Percentiles rank a stretch among this genome's conserved stretches.
Evolutionary conservation across 2,329 filamentous ascomycete species (phyloP).

Genomic region (Pyrenochaeta sp.): DNA sequence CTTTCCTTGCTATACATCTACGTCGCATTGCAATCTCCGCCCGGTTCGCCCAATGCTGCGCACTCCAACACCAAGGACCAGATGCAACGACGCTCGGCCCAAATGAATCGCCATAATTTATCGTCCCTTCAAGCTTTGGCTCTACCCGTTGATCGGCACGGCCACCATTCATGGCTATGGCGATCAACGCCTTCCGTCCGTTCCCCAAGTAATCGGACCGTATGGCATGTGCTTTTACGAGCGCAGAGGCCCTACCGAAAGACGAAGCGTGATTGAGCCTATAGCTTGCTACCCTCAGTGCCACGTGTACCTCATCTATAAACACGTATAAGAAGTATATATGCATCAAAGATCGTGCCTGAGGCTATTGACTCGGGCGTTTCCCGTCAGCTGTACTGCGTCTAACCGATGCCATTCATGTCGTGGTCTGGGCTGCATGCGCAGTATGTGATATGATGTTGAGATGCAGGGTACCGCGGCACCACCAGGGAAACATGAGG

Average conservation of each 20-base stretch:
- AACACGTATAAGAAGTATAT: neutral
- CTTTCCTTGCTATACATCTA: neutral
- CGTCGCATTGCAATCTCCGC: neutral
- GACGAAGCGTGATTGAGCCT: neutral
- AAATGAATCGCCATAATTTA: neutral
- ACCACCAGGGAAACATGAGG: neutral
- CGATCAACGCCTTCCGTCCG: slow-evolving; percentile 6
- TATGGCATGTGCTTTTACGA: neutral
- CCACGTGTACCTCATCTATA: neutral
- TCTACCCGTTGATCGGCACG: slow-evolving; percentile 21
- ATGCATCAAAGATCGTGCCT: neutral
- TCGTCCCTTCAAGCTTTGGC: neutral
- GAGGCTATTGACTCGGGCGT: neutral
- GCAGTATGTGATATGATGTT: neutral
- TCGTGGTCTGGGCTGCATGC: neutral
- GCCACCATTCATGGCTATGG: slow-evolving; percentile 5
- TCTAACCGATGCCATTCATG: neutral
- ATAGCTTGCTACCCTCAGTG: neutral
- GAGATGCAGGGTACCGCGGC: neutral
- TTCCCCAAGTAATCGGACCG: neutral
- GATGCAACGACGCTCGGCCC: neutral
- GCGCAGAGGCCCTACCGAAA: neutral
- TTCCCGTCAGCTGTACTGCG: neutral
- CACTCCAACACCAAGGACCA: too few species aligned
- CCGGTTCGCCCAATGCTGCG: neutral